Conservation (phyloP, 495 filamentous ascomycete genomes). For the Aspergillus diversus region DNA sequence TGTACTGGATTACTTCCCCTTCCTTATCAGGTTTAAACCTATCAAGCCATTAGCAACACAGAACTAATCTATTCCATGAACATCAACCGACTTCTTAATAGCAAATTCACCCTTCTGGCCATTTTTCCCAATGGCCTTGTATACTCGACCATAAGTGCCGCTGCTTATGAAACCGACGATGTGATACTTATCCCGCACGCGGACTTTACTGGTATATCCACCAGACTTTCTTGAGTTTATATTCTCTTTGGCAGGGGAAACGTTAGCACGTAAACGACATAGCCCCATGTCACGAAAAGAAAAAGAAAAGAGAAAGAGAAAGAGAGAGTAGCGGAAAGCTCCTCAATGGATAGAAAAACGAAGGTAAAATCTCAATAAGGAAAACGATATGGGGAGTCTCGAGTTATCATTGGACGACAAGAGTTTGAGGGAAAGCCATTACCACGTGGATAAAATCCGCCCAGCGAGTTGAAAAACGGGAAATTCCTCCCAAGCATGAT, state of each 20-base stretch:
- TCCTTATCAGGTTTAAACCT: conserved; percentile 99
- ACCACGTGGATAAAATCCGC: conserved; percentile 54
- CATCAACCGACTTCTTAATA: conserved; percentile 77
- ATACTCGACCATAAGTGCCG: conserved; percentile 98
- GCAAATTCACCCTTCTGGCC: conserved; percentile 80
- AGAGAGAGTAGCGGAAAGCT: not conserved
- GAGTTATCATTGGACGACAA: conserved; percentile 16
- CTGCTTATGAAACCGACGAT: conserved; percentile 98
- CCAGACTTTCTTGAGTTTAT: conserved; percentile 47
- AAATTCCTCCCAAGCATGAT: conserved; percentile 50
- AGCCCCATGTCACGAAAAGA: not conserved
- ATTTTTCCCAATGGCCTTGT: conserved; percentile 87
- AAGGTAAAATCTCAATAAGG: conserved; percentile 1
- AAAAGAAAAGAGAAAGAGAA: not conserved
- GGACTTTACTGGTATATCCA: conserved; percentile 82
- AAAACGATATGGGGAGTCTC: conserved; percentile 14
- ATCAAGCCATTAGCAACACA: conserved; percentile 23
- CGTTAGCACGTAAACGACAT: conserved; percentile 8
- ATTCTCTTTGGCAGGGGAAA: conserved; percentile 32
- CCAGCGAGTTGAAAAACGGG: conserved; percentile 45
- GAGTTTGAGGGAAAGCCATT: conserved; percentile 40
- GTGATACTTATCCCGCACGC: conserved; percentile 88
- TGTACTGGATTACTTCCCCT: conserved; percentile 91
- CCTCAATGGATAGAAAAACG: not conserved
- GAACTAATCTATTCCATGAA: conserved; percentile 4